Evolutionary conservation across 352 stramenopile species (phyloP).

Genomic region (Thraustochytrium sp.): DNA sequence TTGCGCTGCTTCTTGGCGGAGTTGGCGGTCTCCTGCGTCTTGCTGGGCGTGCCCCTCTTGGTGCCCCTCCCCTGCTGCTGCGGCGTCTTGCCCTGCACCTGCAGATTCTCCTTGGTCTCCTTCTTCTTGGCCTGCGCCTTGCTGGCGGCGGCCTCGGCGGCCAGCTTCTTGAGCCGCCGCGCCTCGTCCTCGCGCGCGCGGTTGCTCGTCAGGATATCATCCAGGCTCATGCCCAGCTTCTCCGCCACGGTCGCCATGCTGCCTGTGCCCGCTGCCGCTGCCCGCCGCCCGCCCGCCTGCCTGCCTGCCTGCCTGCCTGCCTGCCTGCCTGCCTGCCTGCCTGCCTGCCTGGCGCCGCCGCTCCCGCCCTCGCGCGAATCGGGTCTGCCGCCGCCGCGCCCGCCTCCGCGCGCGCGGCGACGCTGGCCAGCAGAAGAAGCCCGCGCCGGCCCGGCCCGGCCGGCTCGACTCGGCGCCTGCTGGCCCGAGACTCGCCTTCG

Average conservation of each 20-base stretch:
- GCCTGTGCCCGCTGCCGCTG: background rate
- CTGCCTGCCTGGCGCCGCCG: background rate
- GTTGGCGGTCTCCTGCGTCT: background rate
- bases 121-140: slow-evolving; percentile 7
- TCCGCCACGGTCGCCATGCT: background rate
- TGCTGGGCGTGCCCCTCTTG: background rate
- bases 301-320: background rate
- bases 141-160: background rate
- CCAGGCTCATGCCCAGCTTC: slow-evolving; percentile 37
- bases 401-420: too few species aligned
- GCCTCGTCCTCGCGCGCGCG: background rate
- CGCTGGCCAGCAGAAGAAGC: too few species aligned
- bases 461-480: too few species aligned
- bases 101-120: background rate
- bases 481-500: too few species aligned
- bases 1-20: slow-evolving; percentile 12
- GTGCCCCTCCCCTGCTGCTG: background rate
- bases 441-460: too few species aligned
- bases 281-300: too few species aligned
- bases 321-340: background rate
- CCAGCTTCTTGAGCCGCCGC: background rate
- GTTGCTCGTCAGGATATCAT: slow-evolving; percentile 8
- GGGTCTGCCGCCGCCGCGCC: too few species aligned
- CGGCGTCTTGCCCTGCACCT: background rate
- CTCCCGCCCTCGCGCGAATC: background rate